phyloP scores from a whole-genome alignment of 2,329 filamentous ascomycete species.

The Exophiala xenobiotica region DNA sequence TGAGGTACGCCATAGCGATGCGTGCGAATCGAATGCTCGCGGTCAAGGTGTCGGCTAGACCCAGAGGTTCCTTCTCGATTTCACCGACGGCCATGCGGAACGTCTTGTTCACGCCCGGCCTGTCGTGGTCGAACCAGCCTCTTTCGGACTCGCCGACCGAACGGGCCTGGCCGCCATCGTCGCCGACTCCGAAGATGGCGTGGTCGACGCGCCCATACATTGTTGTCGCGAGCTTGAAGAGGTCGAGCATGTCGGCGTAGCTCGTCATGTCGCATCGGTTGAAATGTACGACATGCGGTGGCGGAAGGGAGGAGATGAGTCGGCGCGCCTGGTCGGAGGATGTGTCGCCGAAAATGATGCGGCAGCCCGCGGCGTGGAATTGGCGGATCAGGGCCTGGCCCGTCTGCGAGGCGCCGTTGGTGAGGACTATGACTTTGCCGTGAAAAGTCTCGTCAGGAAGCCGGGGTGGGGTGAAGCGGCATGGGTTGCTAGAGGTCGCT shows the following conservation, averaged over 20 bases:
- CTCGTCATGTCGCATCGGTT: slow-evolving; percentile 44
- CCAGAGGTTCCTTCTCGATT: slow-evolving; percentile 34
- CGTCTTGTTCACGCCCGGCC: slow-evolving; percentile 19
- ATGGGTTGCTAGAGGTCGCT: slow-evolving; percentile 17
- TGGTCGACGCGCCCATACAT: slow-evolving; percentile 51
- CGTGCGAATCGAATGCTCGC: slow-evolving; percentile 50
- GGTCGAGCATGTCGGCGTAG: slow-evolving; percentile 47
- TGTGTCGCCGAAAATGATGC: slow-evolving; percentile 47
- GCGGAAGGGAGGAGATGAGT: slow-evolving; percentile 24
- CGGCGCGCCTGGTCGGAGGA: slow-evolving; percentile 34
- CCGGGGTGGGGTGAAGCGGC: slow-evolving; percentile 23
- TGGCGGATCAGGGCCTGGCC: slow-evolving; percentile 44
- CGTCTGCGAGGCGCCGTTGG: slow-evolving; percentile 43
- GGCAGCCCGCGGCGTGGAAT: slow-evolving; percentile 41
- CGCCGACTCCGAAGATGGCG: slow-evolving; percentile 39
- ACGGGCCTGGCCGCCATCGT: slow-evolving; percentile 25
- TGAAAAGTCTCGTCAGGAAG: slow-evolving; percentile 23
- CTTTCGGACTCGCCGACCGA: slow-evolving; percentile 23
- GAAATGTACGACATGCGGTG: slow-evolving; percentile 36
- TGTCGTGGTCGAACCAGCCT: slow-evolving; percentile 25
- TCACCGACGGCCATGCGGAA: slow-evolving; percentile 44
- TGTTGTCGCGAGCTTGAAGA: slow-evolving; percentile 49
- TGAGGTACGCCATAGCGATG: slow-evolving; percentile 52
- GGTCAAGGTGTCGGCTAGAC: slow-evolving; percentile 46
- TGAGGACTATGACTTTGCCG: slow-evolving; percentile 28